Evolutionary conservation across 495 filamentous ascomycete genomes (phyloP), one percentile per base, ranked within the genome.

Genomic region (Penicillium goetzii): DNA sequence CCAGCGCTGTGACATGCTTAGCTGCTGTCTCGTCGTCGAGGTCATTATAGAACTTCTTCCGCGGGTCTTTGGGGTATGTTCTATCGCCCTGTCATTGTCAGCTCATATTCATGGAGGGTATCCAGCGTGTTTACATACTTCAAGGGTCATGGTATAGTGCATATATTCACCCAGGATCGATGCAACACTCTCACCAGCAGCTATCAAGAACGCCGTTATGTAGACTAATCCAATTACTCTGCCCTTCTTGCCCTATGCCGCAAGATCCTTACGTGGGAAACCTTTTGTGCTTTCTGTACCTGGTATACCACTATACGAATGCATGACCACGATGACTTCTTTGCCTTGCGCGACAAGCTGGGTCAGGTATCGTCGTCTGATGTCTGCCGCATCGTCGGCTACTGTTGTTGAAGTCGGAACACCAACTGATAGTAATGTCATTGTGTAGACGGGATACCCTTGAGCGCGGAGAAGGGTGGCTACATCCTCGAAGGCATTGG

Each of bases 271-370:
- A 1, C 33, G 33, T 34, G 72, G 60, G 62, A 64, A 62, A 9
- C 77, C 78, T 49, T 80, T 76, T n/a, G 63, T 66, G 45, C 70
- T 66, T 76, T 34, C 70, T 2, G 72, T 71, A 1, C 66, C 63
- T 1, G 72, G 71, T 14, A 77, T 49, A 3, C 75, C 78, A 49
- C 75, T 71, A 51, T 78, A 80, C 0, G 77, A 78, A 55, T 77
- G 73, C 21, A 71, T 65, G 2, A 70, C 51, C 1, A 79, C 52
- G 17, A 80, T 61, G 0, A 79, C 66, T 53, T 78, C 76, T 56
- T 71, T 74, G 17, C 75, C 75, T 45, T 75, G 57, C 23, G 70
- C 58, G 12, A 17, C 14, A 38, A 38, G 14, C 14, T 38, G 36
- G 2, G 19, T 58, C 36, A 50, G 64, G 52, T 47, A 70, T 59